Base-by-base conservation (phyloP, 805 yeast genomes). In the Metschnikowia hibisci region DNA sequence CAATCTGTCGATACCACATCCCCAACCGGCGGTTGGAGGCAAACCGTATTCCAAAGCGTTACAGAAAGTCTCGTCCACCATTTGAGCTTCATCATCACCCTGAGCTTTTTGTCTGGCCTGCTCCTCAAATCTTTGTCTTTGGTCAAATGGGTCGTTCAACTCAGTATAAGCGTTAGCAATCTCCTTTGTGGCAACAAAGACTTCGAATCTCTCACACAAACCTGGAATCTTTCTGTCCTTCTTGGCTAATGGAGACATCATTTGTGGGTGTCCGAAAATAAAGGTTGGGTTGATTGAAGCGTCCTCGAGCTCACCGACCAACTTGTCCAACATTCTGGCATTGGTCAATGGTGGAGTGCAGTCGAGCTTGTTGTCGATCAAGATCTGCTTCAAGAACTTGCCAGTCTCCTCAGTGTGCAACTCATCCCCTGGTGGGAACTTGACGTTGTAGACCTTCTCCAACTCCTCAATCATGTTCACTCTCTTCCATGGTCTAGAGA, bases 21-120 rank as follows among this genome's bases (percentile, higher is more conserved):
- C 99, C 98, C 98, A 91, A 57, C 99, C 99, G 68, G 95, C 98
- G 57, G 98, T 93, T 60, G 99, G 99, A 47, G 99, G 99, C 61
- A 91, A 79, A 71, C 98, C 99, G 69, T 88, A 91, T 75, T 91
- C 99, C 61, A 91, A 80, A 55, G 99, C 97, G 60, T 90, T 87
- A 77, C 95, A 85, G 90, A 91, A 91, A 52, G 87, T 84, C 75
- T 91, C 99, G 67, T 91, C 99, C 52, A 93, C 78, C 68, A 89
- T 64, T 76, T 91, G 98, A 50, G 96, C 99, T 75, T 93, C 99
- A 63, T 91, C 99, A 64, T 91, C 99, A 77, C 99, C 99, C 71
- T 88, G 96, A 54, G 76, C 98, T 77, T 91, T 91, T 78, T 93
- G 99, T 71, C 87, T 83, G 38, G 99, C 98, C 76, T 91, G 99